A percentile compares a stretch with the other conserved stretches of the same genome.
These are phyloP conservation scores for Populus davidiana DNA, from an alignment of 345 rosid species.

Conservation along the genomic window DNA sequence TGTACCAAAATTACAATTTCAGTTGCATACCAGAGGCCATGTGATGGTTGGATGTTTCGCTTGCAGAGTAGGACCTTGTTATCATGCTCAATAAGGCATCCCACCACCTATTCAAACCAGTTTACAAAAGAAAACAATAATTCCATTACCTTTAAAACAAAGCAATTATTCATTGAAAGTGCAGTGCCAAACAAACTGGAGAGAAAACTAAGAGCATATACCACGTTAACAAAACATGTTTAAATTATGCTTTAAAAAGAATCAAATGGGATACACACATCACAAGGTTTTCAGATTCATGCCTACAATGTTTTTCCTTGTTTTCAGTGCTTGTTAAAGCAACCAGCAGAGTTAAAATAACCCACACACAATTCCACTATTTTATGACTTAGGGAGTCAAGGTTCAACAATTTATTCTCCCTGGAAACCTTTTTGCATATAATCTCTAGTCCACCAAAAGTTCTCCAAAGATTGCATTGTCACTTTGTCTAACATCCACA, in stretches of 20 bases:
- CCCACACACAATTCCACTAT: not conserved
- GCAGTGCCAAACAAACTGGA: not conserved
- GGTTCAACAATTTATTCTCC: not conserved
- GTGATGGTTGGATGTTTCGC: constrained; percentile 93
- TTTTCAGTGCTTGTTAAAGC: not conserved
- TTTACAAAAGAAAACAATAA: constrained; percentile 9
- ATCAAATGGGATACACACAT: not conserved
- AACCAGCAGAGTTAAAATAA: not conserved
- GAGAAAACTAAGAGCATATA: not conserved
- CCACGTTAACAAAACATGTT: not conserved
- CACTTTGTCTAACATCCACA: not conserved
- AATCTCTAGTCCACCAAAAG: not conserved
- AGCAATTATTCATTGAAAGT: not conserved
- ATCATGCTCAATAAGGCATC: constrained; percentile 91
- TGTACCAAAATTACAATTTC: constrained; percentile 1
- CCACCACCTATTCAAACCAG: constrained; percentile 62
- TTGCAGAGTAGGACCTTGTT: constrained; percentile 88
- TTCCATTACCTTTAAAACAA: not conserved
- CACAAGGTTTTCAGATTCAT: not conserved
- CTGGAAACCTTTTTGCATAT: not conserved
- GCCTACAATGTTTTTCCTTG: not conserved
- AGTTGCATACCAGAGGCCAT: constrained; percentile 65
- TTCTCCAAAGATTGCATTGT: not conserved
- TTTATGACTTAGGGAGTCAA: not conserved
- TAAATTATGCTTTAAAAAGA: not conserved